Percentiles rank a stretch among this genome's conserved stretches.
Conservation (phyloP, 345 rosid species). For the Psidium friedrichsthalianum region DNA sequence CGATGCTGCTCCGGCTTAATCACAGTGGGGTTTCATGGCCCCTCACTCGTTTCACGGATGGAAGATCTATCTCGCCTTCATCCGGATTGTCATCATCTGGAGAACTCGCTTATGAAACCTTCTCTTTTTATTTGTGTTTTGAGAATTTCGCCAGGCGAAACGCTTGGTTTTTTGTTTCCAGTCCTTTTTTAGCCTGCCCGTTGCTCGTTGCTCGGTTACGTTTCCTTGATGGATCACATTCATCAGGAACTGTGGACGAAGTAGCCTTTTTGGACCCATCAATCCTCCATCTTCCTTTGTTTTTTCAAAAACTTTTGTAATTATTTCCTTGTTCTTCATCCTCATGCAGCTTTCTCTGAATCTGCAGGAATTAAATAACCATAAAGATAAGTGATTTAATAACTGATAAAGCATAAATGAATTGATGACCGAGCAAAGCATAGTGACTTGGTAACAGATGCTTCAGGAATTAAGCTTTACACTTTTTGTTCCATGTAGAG, state of each 20-base stretch:
- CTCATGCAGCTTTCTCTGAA: slow-evolving; percentile 49
- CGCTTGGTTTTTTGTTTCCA: background rate
- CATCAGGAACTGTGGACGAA: background rate
- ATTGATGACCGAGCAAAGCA: background rate
- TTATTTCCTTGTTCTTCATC: slow-evolving; percentile 33
- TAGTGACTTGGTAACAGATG: background rate
- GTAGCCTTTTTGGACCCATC: slow-evolving; percentile 3
- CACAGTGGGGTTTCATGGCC: background rate
- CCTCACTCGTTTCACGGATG: slow-evolving; percentile 5
- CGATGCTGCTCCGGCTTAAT: background rate
- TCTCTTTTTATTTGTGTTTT: slow-evolving; percentile 2
- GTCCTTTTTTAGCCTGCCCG: background rate
- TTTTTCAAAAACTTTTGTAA: slow-evolving; percentile 63
- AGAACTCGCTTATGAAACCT: background rate
- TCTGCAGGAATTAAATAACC: slow-evolving; percentile 27
- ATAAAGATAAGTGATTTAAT: background rate
- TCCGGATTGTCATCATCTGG: background rate
- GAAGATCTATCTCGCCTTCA: background rate
- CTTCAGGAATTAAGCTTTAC: background rate
- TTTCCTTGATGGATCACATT: background rate
- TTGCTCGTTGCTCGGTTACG: slow-evolving; percentile 1
- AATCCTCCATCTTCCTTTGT: slow-evolving; percentile 33
- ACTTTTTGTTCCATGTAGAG: background rate
- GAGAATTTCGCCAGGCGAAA: background rate
- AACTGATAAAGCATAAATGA: background rate